Evolutionary conservation across 805 yeast species (phyloP).

Genomic region (Candida sithepensis): DNA sequence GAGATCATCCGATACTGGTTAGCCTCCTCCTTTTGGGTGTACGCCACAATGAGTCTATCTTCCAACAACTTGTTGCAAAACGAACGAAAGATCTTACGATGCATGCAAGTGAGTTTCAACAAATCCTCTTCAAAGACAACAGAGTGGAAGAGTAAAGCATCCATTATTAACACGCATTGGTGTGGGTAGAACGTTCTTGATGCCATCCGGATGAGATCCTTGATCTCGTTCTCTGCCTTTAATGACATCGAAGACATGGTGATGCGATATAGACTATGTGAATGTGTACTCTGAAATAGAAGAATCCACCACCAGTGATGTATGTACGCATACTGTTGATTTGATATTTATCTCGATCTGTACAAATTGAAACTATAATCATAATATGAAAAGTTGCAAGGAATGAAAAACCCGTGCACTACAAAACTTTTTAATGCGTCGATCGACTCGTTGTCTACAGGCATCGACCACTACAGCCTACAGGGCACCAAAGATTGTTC

Average conservation of each 20-base stretch:
- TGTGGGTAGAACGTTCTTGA: slow-evolving; percentile 84
- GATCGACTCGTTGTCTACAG: too few species aligned
- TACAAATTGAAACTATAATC: too few species aligned
- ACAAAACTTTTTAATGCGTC: too few species aligned
- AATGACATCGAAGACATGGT: slow-evolving; percentile 12
- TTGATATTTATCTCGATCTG: too few species aligned
- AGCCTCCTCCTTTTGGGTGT: slow-evolving; percentile 67
- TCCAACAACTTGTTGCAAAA: slow-evolving; percentile 78
- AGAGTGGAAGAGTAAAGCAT: slow-evolving; percentile 82
- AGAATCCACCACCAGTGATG: too few species aligned
- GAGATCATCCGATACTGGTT: slow-evolving; percentile 65
- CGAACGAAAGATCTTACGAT: slow-evolving; percentile 81
- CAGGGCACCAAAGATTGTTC: too few species aligned
- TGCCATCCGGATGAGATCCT: slow-evolving; percentile 64
- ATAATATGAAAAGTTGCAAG: too few species aligned
- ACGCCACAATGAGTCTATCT: slow-evolving; percentile 72
- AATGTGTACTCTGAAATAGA: too few species aligned
- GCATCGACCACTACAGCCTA: too few species aligned
- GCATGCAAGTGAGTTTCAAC: slow-evolving; percentile 73
- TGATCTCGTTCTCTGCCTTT: slow-evolving; percentile 19
- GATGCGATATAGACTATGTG: too few species aligned
- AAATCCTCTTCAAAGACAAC: slow-evolving; percentile 92
- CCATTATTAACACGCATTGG: slow-evolving; percentile 79
- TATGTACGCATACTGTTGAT: too few species aligned
- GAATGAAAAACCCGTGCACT: too few species aligned